Base-by-base conservation (phyloP, 495 filamentous ascomycete species). In the Paragyromitra xinjiangensis region DNA sequence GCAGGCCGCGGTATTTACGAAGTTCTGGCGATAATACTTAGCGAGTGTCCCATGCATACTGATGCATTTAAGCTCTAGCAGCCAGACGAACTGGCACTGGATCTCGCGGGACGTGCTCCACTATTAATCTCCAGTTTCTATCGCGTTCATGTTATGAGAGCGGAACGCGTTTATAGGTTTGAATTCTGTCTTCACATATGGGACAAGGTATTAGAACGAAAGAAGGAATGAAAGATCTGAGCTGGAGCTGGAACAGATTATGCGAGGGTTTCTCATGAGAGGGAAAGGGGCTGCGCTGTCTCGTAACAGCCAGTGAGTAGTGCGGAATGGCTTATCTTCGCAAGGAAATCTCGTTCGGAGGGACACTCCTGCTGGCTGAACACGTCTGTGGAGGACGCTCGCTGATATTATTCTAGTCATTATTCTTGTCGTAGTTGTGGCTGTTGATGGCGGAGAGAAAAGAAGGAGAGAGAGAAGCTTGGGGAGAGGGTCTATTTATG, bases 241-340 rank as follows among this genome's bases (percentile, higher is more conserved):
- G 29, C 39, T 62, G 6, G 39, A 16, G 39, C 58, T 19, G 14
- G 58, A 16, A 14, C 58, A 19, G 58, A 62, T 19, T 19, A 9
- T 12, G 34, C 14, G 48, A 51, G 3, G 19, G 40, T n/a, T 48
- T 29, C 19, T 34, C 62, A 48, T 64, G 62, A 64, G 39, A 48
- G 62, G 40, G 62, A 2, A 48, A 48, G 62, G 62, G 14, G 19
- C 62, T 45, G 62, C 62, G 26, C 62, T 64, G 26, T 64, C 62
- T 19, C 40, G 40, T n/a, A 24, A 64, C 44, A 64, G 62, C 40
- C 62, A 45, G 62, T 64, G 62, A 64, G 62, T 24, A 45, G 24
- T 29, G 62, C 62, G 62, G 62, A 48, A 64, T 64, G 40, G 39
- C 62, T 64, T 64, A 26, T 64, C 40, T 44, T 64, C 62, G 62